A percentile compares a stretch with the other conserved stretches of the same genome.
These are phyloP conservation scores for Croton setiger DNA, from an alignment of 441 rosid species.

Conservation along the genomic window DNA sequence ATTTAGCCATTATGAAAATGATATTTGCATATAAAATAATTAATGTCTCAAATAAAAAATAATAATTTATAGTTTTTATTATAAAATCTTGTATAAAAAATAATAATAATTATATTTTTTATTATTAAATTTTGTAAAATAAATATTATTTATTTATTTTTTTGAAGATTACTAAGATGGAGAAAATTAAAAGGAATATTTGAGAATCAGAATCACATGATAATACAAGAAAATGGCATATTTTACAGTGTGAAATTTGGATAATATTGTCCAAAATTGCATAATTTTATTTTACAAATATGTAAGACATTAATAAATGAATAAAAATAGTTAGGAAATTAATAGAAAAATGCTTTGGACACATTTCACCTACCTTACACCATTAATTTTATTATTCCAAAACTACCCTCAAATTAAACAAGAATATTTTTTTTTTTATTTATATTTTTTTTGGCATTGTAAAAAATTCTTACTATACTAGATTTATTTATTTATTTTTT, in stretches of 20 bases:
- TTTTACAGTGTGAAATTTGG: neutral
- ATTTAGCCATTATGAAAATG: too few species aligned
- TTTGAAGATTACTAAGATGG: too few species aligned
- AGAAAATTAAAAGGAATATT: neutral
- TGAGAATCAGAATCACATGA: neutral
- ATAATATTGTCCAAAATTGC: constrained; percentile 14
- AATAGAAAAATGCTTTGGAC: neutral
- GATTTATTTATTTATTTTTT: neutral
- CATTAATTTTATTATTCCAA: neutral
- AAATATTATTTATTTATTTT: too few species aligned
- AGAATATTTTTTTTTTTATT: too few species aligned
- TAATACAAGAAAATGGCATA: neutral
- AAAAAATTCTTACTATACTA: too few species aligned
- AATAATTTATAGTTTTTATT: too few species aligned
- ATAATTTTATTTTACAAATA: neutral
- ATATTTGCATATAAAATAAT: too few species aligned
- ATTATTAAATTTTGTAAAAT: too few species aligned
- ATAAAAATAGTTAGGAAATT: neutral
- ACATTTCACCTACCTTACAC: neutral
- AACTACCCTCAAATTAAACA: neutral
- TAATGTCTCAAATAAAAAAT: too few species aligned
- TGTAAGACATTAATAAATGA: neutral
- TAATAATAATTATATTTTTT: too few species aligned
- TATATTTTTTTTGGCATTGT: neutral
- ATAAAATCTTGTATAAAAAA: too few species aligned